Evolutionary conservation across 2,329 filamentous ascomycete species (phyloP), one percentile per base, ranked within the genome.

Genomic region (Botryosphaeria agaves): DNA sequence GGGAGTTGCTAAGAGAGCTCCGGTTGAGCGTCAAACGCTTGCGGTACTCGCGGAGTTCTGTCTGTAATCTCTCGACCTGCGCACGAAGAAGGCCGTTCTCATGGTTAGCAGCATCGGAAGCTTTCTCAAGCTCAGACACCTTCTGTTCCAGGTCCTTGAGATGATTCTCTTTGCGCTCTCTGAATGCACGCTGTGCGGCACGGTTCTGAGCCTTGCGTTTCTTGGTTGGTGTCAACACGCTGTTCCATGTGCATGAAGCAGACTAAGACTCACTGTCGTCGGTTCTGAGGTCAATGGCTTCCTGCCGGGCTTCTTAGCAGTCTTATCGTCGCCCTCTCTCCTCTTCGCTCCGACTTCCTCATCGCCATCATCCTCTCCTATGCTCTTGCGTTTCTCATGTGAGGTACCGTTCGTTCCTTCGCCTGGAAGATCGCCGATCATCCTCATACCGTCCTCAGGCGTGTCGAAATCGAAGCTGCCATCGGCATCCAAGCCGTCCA

Each of bases 131-230:
- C 37, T 70, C 66, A 4, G 62, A 57, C 3, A 75, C 69, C 41
- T 72, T 74, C 18, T 62, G 77, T 56, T 93, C 84, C 2, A 91
- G 66, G 41, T 85, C 78, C 50, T 83, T 83, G 28, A 91, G 53
- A 45, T 91, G 85, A 59, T 80, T 87, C 54, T 94, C 85, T 57
- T 94, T 94, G 38, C 85, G 79, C 53, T 94, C 85, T 32, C 85
- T 74, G 66, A 94, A 94, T 5, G 85, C 85, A 34, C 85, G 72
- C 55, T 94, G 85, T 4, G 85, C 85, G 7, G 85, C 85, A 41
- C 85, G 72, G 42, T 94, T 94, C 49, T 94, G 85, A 7, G 89
- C 89, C 60, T 98, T 98, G 44, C 84, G 77, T 59, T 92, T 91
- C 83, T 92, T 45, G n/a, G n/a, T n/a, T n/a, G n/a, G n/a, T n/a